Evolutionary conservation across 2,329 filamentous ascomycete species (phyloP).

Genomic region (Davidsoniella virescens): DNA sequence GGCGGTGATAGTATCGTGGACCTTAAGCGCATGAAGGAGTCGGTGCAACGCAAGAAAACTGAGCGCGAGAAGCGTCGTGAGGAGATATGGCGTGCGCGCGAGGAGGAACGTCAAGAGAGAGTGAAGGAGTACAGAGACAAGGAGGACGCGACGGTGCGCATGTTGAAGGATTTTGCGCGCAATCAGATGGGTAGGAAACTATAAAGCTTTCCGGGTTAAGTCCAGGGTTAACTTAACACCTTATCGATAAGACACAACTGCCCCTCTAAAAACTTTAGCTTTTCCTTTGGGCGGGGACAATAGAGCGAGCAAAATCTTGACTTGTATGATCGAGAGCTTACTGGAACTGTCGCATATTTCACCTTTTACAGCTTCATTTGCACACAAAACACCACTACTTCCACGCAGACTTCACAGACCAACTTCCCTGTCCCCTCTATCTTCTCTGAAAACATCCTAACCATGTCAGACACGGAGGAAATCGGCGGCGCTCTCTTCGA

Average conservation of each 20-base stretch:
- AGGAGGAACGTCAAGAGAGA: conserved; percentile 66
- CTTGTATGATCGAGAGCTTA: too few species aligned
- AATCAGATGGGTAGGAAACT: conserved; percentile 34
- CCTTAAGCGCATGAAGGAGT: conserved; percentile 49
- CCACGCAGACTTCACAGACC: neutral
- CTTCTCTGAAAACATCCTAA: neutral
- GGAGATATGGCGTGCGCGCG: conserved; percentile 57
- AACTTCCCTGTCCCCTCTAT: neutral
- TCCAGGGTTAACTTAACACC: neutral
- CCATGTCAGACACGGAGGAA: conserved; percentile 22
- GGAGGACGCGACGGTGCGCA: conserved; percentile 72
- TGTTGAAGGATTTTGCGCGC: conserved; percentile 62
- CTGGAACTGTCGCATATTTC: too few species aligned
- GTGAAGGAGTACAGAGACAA: conserved; percentile 52
- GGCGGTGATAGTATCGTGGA: conserved; percentile 48
- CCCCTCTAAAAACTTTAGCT: neutral
- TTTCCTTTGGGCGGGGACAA: neutral
- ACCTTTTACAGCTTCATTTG: too few species aligned
- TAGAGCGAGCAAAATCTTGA: too few species aligned
- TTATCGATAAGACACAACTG: neutral
- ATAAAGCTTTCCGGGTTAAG: neutral
- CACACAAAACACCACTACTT: neutral
- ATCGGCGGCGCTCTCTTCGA: conserved; percentile 44
- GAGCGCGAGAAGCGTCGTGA: conserved; percentile 72
- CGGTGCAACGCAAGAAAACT: conserved; percentile 57